Conservation (phyloP, 2,329 filamentous ascomycete species). For the Phialemoniopsis sp. region DNA sequence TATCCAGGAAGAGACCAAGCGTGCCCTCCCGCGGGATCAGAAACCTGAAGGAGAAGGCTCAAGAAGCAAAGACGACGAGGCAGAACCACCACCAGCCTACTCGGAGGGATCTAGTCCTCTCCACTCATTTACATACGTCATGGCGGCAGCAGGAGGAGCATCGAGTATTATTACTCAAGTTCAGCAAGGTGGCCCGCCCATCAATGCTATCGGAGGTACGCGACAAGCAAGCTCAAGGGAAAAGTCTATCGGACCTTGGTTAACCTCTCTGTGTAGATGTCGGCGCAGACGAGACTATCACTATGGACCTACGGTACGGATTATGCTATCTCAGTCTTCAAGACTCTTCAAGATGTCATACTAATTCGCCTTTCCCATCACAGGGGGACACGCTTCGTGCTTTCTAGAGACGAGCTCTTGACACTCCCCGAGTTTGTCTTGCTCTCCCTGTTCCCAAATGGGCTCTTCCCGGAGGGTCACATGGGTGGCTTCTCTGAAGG, state of each 20-base stretch:
- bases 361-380: constrained; percentile 18
- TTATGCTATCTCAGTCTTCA: constrained; percentile 1
- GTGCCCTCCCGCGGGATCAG: constrained; percentile 74
- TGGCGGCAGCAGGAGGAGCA: constrained; percentile 95
- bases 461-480: constrained; percentile 94
- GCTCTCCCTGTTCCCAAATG: constrained; percentile 95
- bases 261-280: constrained; percentile 51
- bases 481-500: constrained; percentile 90
- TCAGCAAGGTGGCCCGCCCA: constrained; percentile 84
- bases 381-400: constrained; percentile 90
- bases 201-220: constrained; percentile 84
- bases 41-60: constrained; percentile 63
- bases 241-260: constrained; percentile 8
- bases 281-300: constrained; percentile 88
- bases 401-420: constrained; percentile 90
- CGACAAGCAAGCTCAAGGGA: not conserved
- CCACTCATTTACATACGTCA: constrained; percentile 89
- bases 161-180: constrained; percentile 99
- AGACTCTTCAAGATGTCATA: not conserved
- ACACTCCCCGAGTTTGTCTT: constrained; percentile 97
- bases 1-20: constrained; percentile 70
- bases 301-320: constrained; percentile 83
- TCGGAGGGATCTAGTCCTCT: constrained; percentile 92
- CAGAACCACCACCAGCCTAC: constrained; percentile 93
- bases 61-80: constrained; percentile 70